Evolutionary conservation across 2,329 filamentous ascomycete genomes (phyloP).

Genomic region (Exophiala aquamarina): DNA sequence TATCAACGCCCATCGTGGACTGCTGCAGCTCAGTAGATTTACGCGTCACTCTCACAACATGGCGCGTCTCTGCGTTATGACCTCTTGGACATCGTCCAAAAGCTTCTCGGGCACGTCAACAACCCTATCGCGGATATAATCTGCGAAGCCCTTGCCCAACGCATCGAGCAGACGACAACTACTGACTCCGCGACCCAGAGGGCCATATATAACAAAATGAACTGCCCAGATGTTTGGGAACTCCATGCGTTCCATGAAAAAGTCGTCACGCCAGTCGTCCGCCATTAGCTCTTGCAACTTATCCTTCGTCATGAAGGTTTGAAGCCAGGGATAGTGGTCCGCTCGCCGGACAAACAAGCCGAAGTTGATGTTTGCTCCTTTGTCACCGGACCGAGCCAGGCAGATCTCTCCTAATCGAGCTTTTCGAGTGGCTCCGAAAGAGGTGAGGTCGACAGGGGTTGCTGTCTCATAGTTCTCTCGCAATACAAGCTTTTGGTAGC

Average conservation of each 20-base stretch:
- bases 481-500: slow-evolving; percentile 26
- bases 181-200: slow-evolving; percentile 48
- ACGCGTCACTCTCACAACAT: slow-evolving; percentile 24
- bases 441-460: slow-evolving; percentile 22
- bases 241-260: slow-evolving; percentile 49
- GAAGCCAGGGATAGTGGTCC: slow-evolving; percentile 37
- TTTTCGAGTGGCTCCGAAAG: slow-evolving; percentile 32
- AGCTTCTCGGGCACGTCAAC: slow-evolving; percentile 39
- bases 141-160: slow-evolving; percentile 55
- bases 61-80: slow-evolving; percentile 19
- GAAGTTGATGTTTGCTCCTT: slow-evolving; percentile 44
- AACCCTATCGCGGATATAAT: slow-evolving; percentile 49
- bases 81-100: slow-evolving; percentile 16
- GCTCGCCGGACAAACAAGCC: slow-evolving; percentile 37
- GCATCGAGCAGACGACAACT: slow-evolving; percentile 49
- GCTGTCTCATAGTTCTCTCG: slow-evolving; percentile 25
- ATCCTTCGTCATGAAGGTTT: slow-evolving; percentile 40
- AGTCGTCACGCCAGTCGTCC: slow-evolving; percentile 46
- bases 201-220: slow-evolving; percentile 53
- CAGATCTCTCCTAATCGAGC: slow-evolving; percentile 44
- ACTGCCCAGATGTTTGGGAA: slow-evolving; percentile 47
- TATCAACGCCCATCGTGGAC: too few relatives aligned
- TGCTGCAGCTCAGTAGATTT: too few relatives aligned
- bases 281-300: slow-evolving; percentile 43
- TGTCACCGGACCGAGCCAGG: slow-evolving; percentile 45